Evolutionary conservation across 2,329 filamentous ascomycete species (phyloP).

Genomic region (Escovopsis sp.): DNA sequence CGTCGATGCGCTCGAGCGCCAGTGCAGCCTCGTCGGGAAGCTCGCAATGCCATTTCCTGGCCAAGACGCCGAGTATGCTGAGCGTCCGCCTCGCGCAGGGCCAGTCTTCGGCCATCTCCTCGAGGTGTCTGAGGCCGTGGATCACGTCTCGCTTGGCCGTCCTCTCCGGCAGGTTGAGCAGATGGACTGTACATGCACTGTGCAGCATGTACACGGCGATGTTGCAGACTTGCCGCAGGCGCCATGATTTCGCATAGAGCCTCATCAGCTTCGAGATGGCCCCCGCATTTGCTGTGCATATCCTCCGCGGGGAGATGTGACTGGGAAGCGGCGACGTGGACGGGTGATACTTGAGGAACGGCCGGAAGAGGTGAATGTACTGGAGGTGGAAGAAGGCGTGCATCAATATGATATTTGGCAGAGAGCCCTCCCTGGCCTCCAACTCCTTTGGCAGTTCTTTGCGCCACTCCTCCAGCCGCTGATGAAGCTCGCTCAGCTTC

Average conservation of each 20-base stretch:
- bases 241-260: slow-evolving; percentile 83
- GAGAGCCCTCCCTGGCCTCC: slow-evolving; percentile 74
- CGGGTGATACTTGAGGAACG: slow-evolving; percentile 83
- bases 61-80: slow-evolving; percentile 69
- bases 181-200: slow-evolving; percentile 84
- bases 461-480: slow-evolving; percentile 79
- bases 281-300: slow-evolving; percentile 80
- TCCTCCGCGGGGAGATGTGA: slow-evolving; percentile 78
- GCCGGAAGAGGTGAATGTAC: slow-evolving; percentile 89
- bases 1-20: slow-evolving; percentile 64
- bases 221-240: slow-evolving; percentile 86
- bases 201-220: slow-evolving; percentile 93
- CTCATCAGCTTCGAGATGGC: slow-evolving; percentile 89
- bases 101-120: slow-evolving; percentile 95
- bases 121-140: slow-evolving; percentile 79
- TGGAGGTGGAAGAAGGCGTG: slow-evolving; percentile 98
- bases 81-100: slow-evolving; percentile 74
- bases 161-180: slow-evolving; percentile 86
- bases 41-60: slow-evolving; percentile 78
- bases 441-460: slow-evolving; percentile 72
- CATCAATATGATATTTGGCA: slow-evolving; percentile 65
- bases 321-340: slow-evolving; percentile 66
- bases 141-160: slow-evolving; percentile 79
- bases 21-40: slow-evolving; percentile 68
- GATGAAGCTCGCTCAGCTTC: slow-evolving; percentile 83